phyloP scores from a whole-genome alignment of 495 filamentous ascomycete genomes.

The Penicillium longicatenatum region DNA sequence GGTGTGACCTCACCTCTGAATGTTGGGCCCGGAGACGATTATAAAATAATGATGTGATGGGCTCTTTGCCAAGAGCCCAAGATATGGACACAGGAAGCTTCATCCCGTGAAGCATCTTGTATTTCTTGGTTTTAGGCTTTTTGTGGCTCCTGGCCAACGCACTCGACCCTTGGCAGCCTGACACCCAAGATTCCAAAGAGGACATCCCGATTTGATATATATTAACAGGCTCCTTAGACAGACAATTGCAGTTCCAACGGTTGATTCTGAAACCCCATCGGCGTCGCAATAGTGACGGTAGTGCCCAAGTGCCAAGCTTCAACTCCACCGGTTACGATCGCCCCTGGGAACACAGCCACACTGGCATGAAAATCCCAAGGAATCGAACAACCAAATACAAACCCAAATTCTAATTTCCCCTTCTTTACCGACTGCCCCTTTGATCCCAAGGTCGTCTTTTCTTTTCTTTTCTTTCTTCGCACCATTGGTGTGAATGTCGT shows the following conservation, averaged over 20 bases:
- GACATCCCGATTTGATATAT: not conserved
- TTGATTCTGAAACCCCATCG: not conserved
- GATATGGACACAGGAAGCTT: constrained; percentile 1
- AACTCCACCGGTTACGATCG: constrained; percentile 6
- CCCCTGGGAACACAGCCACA: constrained; percentile 6
- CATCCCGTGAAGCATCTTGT: not conserved
- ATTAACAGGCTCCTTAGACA: not conserved
- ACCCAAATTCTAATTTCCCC: not conserved
- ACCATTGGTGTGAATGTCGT: not conserved
- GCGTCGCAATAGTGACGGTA: not conserved
- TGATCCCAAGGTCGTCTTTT: no score
- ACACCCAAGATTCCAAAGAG: not conserved
- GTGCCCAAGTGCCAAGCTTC: constrained; percentile 11
- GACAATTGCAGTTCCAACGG: not conserved
- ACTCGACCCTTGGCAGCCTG: not conserved
- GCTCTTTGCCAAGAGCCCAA: not conserved
- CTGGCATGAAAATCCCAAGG: not conserved
- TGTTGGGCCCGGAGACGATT: not conserved
- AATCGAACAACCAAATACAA: not conserved
- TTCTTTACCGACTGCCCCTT: not conserved
- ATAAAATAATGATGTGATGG: constrained; percentile 1
- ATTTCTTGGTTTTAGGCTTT: constrained; percentile 5
- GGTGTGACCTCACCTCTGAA: not conserved
- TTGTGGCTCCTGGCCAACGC: not conserved
- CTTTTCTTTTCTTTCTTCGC: not conserved